phyloP scores from a whole-genome alignment of 139 green algal species.

The Chloropicon primus region DNA sequence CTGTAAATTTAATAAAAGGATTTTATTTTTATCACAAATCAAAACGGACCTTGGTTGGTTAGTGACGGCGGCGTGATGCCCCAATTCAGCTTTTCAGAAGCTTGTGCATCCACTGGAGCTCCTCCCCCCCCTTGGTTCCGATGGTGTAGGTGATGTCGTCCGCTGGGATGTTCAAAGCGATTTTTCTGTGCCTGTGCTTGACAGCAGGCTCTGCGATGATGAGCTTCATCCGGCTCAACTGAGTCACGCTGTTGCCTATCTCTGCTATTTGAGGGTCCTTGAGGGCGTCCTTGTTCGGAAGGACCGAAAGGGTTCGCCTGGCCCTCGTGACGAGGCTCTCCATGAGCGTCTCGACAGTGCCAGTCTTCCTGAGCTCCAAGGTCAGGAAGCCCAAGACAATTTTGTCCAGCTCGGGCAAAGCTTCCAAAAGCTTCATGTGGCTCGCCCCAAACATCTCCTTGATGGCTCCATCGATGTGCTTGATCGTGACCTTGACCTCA shows the following conservation, averaged over 20 bases:
- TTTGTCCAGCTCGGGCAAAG: not conserved
- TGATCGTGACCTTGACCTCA: slow-evolving; percentile 13
- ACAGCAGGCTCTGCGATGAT: not conserved
- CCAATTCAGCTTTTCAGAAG: not conserved
- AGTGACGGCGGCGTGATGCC: no score
- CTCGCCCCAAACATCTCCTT: slow-evolving; percentile 26
- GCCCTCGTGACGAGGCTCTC: not conserved
- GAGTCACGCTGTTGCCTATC: not conserved
- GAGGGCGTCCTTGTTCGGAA: not conserved
- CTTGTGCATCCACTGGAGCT: not conserved
- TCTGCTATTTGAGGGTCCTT: not conserved
- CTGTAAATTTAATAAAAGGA: no score
- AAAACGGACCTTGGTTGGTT: no score
- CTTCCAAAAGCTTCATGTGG: not conserved
- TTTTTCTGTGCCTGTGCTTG: not conserved
- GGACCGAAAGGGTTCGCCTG: not conserved
- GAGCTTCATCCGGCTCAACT: not conserved
- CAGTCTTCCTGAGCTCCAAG: not conserved
- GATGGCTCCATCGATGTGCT: slow-evolving; percentile 25
- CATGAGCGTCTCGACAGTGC: not conserved
- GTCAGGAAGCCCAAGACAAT: not conserved
- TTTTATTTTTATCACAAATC: not conserved
- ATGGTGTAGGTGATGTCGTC: not conserved
- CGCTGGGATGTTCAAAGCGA: not conserved
- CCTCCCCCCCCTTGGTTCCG: not conserved